Evolutionary conservation across 139 green algal species (phyloP).

Genomic region (Closterium sp.): DNA sequence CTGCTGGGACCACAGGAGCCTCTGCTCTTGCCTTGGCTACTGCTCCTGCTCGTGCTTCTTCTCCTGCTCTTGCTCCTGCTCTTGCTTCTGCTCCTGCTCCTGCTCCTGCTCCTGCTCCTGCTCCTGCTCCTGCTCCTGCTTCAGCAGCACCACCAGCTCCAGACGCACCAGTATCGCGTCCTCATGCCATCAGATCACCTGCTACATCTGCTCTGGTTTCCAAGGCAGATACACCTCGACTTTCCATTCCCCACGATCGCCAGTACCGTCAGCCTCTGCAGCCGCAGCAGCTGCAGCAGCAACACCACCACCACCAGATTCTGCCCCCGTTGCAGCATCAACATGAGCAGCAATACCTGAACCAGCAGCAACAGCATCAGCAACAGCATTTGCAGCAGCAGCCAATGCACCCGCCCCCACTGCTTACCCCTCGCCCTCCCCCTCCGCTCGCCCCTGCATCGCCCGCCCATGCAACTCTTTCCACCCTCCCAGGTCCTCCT

Average conservation of each 20-base stretch:
- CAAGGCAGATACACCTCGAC: background rate
- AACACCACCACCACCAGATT: too few relatives aligned
- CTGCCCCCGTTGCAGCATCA: too few relatives aligned
- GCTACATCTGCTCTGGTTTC: background rate
- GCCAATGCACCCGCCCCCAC: too few relatives aligned
- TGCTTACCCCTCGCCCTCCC: background rate
- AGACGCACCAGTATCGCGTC: too few relatives aligned
- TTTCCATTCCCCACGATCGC: background rate
- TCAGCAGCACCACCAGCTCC: too few relatives aligned
- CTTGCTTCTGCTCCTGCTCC: too few relatives aligned
- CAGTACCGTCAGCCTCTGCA: background rate
- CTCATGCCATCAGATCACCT: background rate
- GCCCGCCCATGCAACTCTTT: background rate
- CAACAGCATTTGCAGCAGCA: too few relatives aligned
- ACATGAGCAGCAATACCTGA: too few relatives aligned
- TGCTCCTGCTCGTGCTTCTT: too few relatives aligned
- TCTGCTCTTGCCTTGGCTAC: background rate
- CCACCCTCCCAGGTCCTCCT: background rate
- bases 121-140: background rate
- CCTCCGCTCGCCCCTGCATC: background rate
- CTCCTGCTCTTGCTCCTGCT: background rate
- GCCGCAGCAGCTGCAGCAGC: too few relatives aligned
- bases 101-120: background rate
- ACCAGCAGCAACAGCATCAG: too few relatives aligned
- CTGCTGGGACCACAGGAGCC: background rate